Evolutionary conservation across 2,329 filamentous ascomycete species (phyloP).

Genomic region (Fusarium sp.): DNA sequence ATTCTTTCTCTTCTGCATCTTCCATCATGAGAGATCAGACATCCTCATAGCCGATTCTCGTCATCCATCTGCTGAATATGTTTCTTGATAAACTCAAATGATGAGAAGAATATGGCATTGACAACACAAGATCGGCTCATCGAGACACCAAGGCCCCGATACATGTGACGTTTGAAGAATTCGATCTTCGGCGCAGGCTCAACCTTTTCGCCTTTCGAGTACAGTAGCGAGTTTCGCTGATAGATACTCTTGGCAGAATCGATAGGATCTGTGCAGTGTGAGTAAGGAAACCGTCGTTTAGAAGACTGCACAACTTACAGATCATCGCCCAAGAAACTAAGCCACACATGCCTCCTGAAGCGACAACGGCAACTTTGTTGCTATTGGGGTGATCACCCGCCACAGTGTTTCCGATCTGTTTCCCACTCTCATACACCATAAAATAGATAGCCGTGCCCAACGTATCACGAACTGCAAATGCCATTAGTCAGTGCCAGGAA

Average conservation of each 20-base stretch:
- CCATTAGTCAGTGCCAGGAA: constrained; percentile 12
- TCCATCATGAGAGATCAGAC: neutral
- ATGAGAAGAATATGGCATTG: constrained; percentile 91
- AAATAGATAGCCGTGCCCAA: constrained; percentile 89
- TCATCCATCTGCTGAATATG: constrained; percentile 69
- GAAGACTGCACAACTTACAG: constrained; percentile 70
- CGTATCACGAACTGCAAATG: constrained; percentile 77
- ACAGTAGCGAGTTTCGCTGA: constrained; percentile 82
- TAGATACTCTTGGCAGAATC: constrained; percentile 90
- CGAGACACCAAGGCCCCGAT: constrained; percentile 84
- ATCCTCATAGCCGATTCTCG: constrained; percentile 37
- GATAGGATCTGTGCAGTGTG: constrained; percentile 68
- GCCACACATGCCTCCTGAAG: constrained; percentile 84
- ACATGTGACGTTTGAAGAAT: constrained; percentile 83
- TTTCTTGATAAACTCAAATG: constrained; percentile 86
- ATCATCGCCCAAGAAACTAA: constrained; percentile 86
- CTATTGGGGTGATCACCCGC: constrained; percentile 79
- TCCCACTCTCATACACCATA: constrained; percentile 88
- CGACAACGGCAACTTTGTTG: constrained; percentile 81
- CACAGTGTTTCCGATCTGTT: constrained; percentile 83
- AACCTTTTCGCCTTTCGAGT: constrained; percentile 73
- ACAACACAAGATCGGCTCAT: constrained; percentile 86
- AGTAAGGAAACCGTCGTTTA: neutral
- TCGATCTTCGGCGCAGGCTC: constrained; percentile 78
- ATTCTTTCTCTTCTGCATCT: neutral